A percentile compares a stretch with the other conserved stretches of the same genome.
Conservation (phyloP, 345 rosid species). For the Cardamine chenopodiifolia region DNA sequence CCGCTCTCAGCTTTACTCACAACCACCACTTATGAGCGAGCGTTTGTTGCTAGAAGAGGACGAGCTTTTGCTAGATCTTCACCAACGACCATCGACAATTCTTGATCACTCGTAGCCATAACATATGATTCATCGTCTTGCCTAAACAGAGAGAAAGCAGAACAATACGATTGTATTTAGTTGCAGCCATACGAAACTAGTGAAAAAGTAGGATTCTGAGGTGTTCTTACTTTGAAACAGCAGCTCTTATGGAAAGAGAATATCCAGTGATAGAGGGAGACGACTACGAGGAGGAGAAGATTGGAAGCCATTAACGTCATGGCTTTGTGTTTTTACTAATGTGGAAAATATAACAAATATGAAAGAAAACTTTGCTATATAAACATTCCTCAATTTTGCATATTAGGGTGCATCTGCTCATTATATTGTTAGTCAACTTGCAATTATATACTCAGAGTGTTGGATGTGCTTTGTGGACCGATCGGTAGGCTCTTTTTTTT, state of each 20-base stretch:
- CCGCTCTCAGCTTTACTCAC: not conserved
- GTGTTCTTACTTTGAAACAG: constrained; percentile 17
- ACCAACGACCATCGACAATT: not conserved
- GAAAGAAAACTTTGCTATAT: not conserved
- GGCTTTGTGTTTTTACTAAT: constrained; percentile 18
- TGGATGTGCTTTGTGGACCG: constrained; percentile 7
- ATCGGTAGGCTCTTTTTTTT: not conserved
- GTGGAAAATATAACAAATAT: not conserved
- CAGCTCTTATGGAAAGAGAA: constrained; percentile 11
- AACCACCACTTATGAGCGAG: not conserved
- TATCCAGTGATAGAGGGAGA: constrained; percentile 3
- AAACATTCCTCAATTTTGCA: not conserved
- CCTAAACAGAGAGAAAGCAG: constrained; percentile 8
- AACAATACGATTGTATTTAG: not conserved
- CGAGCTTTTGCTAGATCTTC: not conserved
- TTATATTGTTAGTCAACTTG: not conserved
- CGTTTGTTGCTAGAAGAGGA: constrained; percentile 14
- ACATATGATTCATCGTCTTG: constrained; percentile 22
- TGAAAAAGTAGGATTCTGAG: not conserved
- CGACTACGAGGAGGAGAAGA: constrained; percentile 16
- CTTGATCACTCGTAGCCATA: constrained; percentile 8
- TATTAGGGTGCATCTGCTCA: not conserved
- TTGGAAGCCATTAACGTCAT: constrained; percentile 25
- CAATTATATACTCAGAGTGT: not conserved
- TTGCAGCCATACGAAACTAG: not conserved